Base-by-base conservation (phyloP, 805 yeast species). In the Metschnikowia baotianmanensis region DNA sequence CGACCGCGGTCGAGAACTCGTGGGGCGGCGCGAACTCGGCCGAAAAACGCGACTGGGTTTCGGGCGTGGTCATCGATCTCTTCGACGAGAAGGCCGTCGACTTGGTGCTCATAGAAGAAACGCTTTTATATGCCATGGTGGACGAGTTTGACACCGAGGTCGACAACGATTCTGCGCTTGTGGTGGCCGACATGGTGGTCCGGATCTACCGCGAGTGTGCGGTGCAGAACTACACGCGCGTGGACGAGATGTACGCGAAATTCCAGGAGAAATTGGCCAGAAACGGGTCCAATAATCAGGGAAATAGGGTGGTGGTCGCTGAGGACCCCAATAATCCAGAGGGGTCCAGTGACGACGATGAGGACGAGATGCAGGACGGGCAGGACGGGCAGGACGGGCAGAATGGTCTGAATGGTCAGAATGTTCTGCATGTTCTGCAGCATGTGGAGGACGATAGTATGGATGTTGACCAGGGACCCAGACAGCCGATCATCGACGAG, bases 1-100 rank as follows among this genome's bases (percentile, higher is more conserved):
- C 77, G 34, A 83, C 86, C 1, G 99, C 99, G 0, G 98, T 93
- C 8, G 95, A 80, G 5, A 88, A 86, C 59, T 70, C 74, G 22
- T 93, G 99, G 98, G 99, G 99, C 45, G 99, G 99, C 1, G 81
- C 96, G 11, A 85, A 86, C 25, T 83, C 95, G 11, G 78, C 75
- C 0, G 97, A 86, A 27, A 93, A 93, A 62, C 75, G 99, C 57
- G 99, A 93, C 60, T 93, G 99, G 99, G 75, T 91, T 48, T 78
- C 86, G 4, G 95, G 87, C 4, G 67, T 86, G 11, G 78, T 91
- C 2, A 76, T 89, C 21, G 97, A 88, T 25, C 70, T 89, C 38
- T 93, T 91, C 57, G 68, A 69, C 6, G 81, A 76, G 34, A 75
- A 70, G 36, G 72, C 77, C 4, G 86, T 91, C 5, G 98, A 89